These are phyloP conservation scores for Eucalyptus lansdowneana DNA, from an alignment of 345 rosid species.

Conservation along the genomic window DNA sequence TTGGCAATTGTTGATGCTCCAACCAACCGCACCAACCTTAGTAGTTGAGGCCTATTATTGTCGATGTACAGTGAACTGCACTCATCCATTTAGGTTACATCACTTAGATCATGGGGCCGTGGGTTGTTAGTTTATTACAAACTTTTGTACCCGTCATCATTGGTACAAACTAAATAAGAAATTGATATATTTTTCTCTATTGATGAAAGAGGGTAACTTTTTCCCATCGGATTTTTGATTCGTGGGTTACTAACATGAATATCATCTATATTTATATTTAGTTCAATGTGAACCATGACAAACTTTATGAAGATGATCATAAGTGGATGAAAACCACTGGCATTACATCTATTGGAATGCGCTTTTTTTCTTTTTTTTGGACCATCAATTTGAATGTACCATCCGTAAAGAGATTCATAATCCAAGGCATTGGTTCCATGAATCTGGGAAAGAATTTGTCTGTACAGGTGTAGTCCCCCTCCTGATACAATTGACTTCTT, in stretches of 20 bases:
- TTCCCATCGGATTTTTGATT: background rate
- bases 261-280: background rate
- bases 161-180: background rate
- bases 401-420: background rate
- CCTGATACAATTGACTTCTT: background rate
- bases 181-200: background rate
- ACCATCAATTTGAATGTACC: background rate
- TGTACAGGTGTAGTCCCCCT: background rate
- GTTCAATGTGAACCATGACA: background rate
- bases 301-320: background rate
- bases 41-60: background rate
- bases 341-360: background rate
- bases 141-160: background rate
- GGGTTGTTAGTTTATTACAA: background rate
- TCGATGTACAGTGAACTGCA: background rate
- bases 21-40: background rate
- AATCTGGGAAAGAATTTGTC: background rate
- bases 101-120: background rate
- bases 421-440: background rate
- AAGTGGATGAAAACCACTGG: background rate
- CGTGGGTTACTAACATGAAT: background rate
- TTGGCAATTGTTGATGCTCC: background rate
- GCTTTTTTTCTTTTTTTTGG: background rate
- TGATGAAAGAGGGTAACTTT: background rate
- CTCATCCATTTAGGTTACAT: background rate